Evolutionary conservation across 2,329 filamentous ascomycete genomes (phyloP).

Genomic region (Podosphaera fusca): DNA sequence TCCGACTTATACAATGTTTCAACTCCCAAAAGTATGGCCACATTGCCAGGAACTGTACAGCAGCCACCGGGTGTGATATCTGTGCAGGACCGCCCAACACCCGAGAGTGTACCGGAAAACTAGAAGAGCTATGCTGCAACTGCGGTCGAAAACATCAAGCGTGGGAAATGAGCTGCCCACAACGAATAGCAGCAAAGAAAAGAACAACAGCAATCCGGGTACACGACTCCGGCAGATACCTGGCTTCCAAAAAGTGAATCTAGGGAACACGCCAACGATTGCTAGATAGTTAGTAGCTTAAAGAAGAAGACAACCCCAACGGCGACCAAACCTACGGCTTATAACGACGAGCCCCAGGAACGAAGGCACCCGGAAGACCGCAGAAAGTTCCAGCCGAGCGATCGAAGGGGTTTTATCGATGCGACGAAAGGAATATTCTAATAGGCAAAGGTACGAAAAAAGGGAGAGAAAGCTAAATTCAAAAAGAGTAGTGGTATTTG

Average conservation of each 20-base stretch:
- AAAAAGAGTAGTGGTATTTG: background rate
- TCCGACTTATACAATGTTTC: background rate
- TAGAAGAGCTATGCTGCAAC: background rate
- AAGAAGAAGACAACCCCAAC: background rate
- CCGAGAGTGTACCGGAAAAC: background rate
- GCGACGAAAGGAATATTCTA: background rate
- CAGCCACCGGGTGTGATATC: background rate
- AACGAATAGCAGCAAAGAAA: background rate
- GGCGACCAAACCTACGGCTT: background rate
- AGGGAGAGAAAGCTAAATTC: background rate
- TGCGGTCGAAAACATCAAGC: background rate
- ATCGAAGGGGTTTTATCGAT: background rate
- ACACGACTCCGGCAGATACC: background rate
- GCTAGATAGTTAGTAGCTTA: background rate
- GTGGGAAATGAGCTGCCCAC: background rate
- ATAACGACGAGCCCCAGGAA: background rate
- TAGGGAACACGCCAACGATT: background rate
- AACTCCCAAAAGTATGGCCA: too few relatives aligned
- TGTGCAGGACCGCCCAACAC: background rate
- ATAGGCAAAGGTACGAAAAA: background rate
- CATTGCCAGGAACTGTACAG: background rate
- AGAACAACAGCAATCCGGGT: background rate
- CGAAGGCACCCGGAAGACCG: background rate
- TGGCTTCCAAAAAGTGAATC: background rate
- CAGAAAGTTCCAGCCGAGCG: background rate